Evolutionary conservation across 306 rosid species (phyloP).

Genomic region (Pterocarpus macrocarpus): DNA sequence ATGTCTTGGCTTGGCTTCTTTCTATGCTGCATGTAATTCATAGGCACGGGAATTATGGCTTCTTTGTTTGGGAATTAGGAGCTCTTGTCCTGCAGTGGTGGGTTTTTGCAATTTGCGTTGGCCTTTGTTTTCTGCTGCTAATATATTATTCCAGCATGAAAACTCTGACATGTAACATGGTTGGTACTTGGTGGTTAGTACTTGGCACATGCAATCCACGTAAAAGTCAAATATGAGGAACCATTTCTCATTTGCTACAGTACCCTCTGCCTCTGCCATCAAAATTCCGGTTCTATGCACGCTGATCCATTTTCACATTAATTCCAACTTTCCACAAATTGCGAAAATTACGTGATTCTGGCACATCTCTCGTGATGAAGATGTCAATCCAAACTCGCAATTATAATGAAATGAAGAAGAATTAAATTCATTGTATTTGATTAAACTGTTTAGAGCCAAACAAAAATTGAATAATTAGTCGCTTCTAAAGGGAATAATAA

Average conservation of each 20-base stretch:
- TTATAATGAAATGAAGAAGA: neutral
- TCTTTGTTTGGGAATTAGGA: neutral
- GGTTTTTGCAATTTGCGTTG: neutral
- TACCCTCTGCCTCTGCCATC: neutral
- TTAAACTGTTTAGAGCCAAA: neutral
- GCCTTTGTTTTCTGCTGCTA: neutral
- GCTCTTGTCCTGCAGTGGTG: neutral
- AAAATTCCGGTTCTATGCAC: neutral
- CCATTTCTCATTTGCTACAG: neutral
- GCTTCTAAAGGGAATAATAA: no score
- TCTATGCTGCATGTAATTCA: neutral
- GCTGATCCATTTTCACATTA: neutral
- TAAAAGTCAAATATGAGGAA: neutral
- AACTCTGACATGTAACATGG: neutral
- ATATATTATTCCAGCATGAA: neutral
- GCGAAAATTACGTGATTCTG: no score
- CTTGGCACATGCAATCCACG: constrained; percentile 9
- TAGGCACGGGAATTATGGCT: neutral
- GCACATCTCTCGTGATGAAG: no score
- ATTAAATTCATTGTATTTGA: neutral
- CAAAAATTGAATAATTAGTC: neutral
- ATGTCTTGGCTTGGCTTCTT: neutral
- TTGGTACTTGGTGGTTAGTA: neutral
- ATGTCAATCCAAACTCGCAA: no score
- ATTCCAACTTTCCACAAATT: no score